These are phyloP conservation scores for Kwoniella mangroviensis DNA, from an alignment of 768 basidiomycete genomes.

Conservation along the genomic window DNA sequence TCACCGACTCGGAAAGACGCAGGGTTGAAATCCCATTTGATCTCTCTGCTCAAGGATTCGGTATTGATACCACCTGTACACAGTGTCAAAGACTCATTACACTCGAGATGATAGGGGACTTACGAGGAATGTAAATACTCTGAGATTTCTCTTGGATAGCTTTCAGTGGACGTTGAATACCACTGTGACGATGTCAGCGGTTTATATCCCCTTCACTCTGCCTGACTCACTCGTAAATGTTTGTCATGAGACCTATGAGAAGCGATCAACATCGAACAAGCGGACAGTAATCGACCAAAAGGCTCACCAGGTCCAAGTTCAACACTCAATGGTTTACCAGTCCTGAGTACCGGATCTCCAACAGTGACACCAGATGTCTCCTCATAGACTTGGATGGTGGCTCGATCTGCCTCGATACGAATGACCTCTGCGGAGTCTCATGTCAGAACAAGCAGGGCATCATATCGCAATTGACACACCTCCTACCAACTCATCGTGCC, in stretches of 20 bases:
- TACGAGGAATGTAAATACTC: constrained; percentile 93
- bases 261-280: constrained; percentile 12
- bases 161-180: constrained; percentile 86
- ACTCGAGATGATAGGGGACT: constrained; percentile 18
- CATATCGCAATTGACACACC: constrained; percentile 62
- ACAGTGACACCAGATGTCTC: constrained; percentile 99
- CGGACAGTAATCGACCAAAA: too few species aligned
- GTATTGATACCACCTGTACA: constrained; percentile 92
- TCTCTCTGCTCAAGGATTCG: constrained; percentile 80
- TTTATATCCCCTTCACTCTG: neutral
- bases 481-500: constrained; percentile 97
- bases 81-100: neutral
- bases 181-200: constrained; percentile 56
- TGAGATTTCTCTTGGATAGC: constrained; percentile 95
- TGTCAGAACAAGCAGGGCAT: neutral
- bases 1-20: constrained; percentile 85
- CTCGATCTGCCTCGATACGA: constrained; percentile 95
- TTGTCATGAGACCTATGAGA: constrained; percentile 89
- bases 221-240: constrained; percentile 76
- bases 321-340: constrained; percentile 96
- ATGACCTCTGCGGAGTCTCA: constrained; percentile 82
- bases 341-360: constrained; percentile 95
- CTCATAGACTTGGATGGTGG: constrained; percentile 98
- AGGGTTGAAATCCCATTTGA: constrained; percentile 96
- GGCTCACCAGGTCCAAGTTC: constrained; percentile 90